Base-by-base conservation (phyloP, 1,139 yeast genomes). In the Meyerozyma guilliermondii region DNA sequence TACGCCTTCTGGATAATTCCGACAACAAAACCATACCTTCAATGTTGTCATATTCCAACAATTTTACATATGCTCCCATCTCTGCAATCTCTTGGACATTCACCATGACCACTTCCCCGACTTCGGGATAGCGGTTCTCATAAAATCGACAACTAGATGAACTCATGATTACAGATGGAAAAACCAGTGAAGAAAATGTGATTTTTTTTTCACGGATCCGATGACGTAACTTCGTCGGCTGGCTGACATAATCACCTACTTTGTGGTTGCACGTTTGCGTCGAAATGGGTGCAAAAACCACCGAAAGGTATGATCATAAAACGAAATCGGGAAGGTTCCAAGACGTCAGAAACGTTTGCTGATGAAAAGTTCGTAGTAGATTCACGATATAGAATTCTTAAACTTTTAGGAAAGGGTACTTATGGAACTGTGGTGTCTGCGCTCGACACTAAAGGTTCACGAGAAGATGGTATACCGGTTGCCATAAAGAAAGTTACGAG, bases 21-120 rank as follows among this genome's bases (percentile, higher is more conserved):
- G 96, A 87, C 58, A 92, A 79, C 55, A 92, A 76, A 48, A 92
- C 96, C 99, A 92, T 92, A 59, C 98, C 99, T 71, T 92, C 98
- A 59, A 92, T 91, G 65, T 91, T 94, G 71, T 92, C 98, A 64
- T 94, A 92, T 68, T 92, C 99, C 53, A 92, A 78, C 53, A 92
- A 78, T 66, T 89, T 91, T 52, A 92, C 99, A 62, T 89, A 89
- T 14, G 96, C 96, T 46, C 96, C 97, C 97, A 89, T 89, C 66
- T 89, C 97, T 54, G 96, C 97, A 57, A 89, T 89, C 65, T 89
- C 96, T 74, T 88, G 96, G 59, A 92, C 98, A 67, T 92, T 92
- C 62, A 92, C 98, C 92, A 92, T 91, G 51, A 92, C 98, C 54
- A 92, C 95, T 65, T 94, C 98, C 56, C 92, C 98, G 60, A 94